These are phyloP conservation scores for Sporothrix sp. DNA, from an alignment of 2,329 filamentous ascomycete genomes.

Conservation along the genomic window DNA sequence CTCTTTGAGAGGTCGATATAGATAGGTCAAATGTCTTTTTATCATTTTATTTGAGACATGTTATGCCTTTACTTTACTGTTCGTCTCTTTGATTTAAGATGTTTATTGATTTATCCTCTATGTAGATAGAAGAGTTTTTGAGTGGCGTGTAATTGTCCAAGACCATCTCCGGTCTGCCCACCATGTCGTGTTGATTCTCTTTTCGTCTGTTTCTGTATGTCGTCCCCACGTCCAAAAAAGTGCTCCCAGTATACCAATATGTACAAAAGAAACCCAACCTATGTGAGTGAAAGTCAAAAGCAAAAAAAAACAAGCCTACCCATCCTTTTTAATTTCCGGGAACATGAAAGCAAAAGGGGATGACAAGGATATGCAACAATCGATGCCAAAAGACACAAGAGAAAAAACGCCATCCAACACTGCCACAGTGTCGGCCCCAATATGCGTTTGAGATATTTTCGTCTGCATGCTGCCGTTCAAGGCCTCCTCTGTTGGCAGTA, in stretches of 20 bases:
- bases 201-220: slow-evolving; percentile 10
- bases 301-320: background rate
- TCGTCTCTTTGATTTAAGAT: background rate
- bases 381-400: background rate
- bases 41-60: background rate
- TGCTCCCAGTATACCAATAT: slow-evolving; percentile 1
- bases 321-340: slow-evolving; percentile 2
- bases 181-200: slow-evolving; percentile 5
- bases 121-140: background rate
- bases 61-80: background rate
- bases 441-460: background rate
- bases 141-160: slow-evolving; percentile 5
- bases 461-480: background rate
- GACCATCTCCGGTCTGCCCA: background rate
- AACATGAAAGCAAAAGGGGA: background rate
- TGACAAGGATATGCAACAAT: background rate
- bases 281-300: background rate
- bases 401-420: background rate
- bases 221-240: background rate
- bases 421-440: background rate
- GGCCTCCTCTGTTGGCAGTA: background rate
- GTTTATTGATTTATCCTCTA: background rate
- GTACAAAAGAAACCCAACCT: slow-evolving; percentile 3
- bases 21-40: background rate
- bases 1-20: too few relatives aligned